phyloP scores from a whole-genome alignment of 805 yeast species.

The Myxozyma sirexii region DNA sequence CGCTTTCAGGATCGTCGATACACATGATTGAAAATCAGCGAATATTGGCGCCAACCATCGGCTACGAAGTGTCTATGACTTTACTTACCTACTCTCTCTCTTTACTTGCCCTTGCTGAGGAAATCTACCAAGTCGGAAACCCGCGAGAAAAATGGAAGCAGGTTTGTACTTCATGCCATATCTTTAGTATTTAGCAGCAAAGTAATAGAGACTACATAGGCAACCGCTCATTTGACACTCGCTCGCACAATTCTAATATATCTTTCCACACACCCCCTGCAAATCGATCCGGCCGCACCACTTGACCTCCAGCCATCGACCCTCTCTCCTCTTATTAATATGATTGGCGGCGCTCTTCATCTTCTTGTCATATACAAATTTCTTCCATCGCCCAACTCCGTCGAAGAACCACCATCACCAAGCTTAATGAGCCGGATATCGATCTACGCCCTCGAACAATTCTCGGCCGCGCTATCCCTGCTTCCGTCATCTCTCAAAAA shows the following conservation, averaged over 20 bases:
- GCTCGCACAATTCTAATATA: constrained; percentile 37
- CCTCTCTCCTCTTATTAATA: constrained; percentile 33
- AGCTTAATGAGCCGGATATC: constrained; percentile 40
- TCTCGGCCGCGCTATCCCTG: constrained; percentile 37
- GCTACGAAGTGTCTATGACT: constrained; percentile 30
- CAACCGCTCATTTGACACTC: constrained; percentile 38
- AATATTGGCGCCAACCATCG: constrained; percentile 25
- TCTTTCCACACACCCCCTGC: constrained; percentile 30
- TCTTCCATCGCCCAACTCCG: constrained; percentile 19
- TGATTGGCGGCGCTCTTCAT: constrained; percentile 40
- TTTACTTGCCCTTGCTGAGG: constrained; percentile 27
- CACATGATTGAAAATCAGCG: constrained; percentile 24
- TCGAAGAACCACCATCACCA: constrained; percentile 34
- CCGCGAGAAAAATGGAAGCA: constrained; percentile 33
- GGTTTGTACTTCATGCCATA: constrained; percentile 2
- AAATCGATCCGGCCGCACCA: constrained; percentile 22
- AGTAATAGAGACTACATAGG: constrained; percentile 8
- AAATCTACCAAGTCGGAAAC: constrained; percentile 11
- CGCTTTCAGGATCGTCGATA: constrained; percentile 24
- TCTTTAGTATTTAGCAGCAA: too few species aligned
- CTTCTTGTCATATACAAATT: constrained; percentile 38
- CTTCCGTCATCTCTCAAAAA: constrained; percentile 30
- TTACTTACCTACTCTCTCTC: constrained; percentile 29
- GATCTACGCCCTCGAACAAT: constrained; percentile 41
- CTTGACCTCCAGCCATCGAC: constrained; percentile 36